phyloP scores from a whole-genome alignment of 2,329 filamentous ascomycete genomes.

The Microdochium nivale region DNA sequence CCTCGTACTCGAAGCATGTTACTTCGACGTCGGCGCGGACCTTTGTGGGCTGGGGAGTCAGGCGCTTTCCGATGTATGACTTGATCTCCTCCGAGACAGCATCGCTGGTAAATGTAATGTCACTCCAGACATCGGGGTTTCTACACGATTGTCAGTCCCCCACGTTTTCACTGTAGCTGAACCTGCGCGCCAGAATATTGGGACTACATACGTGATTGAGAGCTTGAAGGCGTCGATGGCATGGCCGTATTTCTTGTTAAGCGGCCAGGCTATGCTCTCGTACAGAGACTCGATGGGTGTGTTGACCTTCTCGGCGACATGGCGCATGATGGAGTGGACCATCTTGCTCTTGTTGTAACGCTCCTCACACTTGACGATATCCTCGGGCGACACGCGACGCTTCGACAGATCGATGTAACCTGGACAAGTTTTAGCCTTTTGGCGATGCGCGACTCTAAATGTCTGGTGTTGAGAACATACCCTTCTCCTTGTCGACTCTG shows the following conservation, averaged over 20 bases:
- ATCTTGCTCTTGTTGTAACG: constrained; percentile 99
- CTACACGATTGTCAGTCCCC: constrained; percentile 29
- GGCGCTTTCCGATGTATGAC: constrained; percentile 91
- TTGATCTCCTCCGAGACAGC: constrained; percentile 82
- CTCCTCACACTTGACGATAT: constrained; percentile 97
- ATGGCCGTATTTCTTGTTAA: constrained; percentile 97
- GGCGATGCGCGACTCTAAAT: background rate
- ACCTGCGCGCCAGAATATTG: background rate
- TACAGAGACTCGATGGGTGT: constrained; percentile 93
- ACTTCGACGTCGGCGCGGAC: constrained; percentile 97
- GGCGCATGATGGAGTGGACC: constrained; percentile 97
- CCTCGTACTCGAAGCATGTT: constrained; percentile 91
- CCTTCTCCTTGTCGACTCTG: constrained; percentile 98
- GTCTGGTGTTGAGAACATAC: constrained; percentile 29
- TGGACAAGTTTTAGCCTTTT: constrained; percentile 21
- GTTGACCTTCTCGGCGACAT: constrained; percentile 94
- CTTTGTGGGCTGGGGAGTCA: constrained; percentile 98
- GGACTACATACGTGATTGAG: constrained; percentile 72
- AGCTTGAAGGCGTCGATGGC: constrained; percentile 98
- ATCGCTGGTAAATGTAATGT: constrained; percentile 80
- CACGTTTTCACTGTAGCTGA: background rate
- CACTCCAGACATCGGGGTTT: constrained; percentile 93
- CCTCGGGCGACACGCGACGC: constrained; percentile 93
- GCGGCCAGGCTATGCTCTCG: constrained; percentile 89
- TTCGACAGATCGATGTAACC: constrained; percentile 98